Evolutionary conservation across 352 stramenopile species (phyloP).

Genomic region (Blastocystis sp.): DNA sequence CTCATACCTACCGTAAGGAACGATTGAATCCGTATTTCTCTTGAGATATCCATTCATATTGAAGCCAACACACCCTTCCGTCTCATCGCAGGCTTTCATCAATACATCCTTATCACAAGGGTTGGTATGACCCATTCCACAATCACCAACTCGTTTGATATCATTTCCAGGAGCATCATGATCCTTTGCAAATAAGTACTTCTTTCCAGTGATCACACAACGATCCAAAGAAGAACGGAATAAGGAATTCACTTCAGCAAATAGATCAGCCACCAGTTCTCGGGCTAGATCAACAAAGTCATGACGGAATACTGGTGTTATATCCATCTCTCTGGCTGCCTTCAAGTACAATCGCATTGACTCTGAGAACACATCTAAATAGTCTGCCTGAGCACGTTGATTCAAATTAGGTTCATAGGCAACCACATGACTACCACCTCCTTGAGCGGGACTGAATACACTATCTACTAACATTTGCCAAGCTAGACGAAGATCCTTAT

Average conservation of each 20-base stretch:
- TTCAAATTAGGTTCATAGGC: slow-evolving; percentile 69
- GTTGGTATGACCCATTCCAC: neutral
- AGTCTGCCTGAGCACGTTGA: neutral
- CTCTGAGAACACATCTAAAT: slow-evolving; percentile 68
- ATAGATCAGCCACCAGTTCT: slow-evolving; percentile 72
- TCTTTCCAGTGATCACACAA: neutral
- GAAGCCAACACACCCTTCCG: slow-evolving; percentile 34
- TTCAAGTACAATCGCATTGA: slow-evolving; percentile 70
- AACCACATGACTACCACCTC: slow-evolving; percentile 71
- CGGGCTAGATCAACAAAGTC: slow-evolving; percentile 76
- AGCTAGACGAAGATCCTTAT: slow-evolving; percentile 68
- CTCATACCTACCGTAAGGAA: neutral
- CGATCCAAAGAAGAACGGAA: neutral
- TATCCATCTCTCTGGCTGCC: slow-evolving; percentile 63
- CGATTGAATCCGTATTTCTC: slow-evolving; percentile 32
- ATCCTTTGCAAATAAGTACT: slow-evolving; percentile 15
- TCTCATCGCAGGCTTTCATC: slow-evolving; percentile 29
- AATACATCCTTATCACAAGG: neutral
- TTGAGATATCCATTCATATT: slow-evolving; percentile 57
- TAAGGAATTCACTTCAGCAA: slow-evolving; percentile 61
- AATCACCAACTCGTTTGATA: neutral
- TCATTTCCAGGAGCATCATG: neutral
- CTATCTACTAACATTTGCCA: slow-evolving; percentile 70
- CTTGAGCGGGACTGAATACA: slow-evolving; percentile 72
- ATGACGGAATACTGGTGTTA: slow-evolving; percentile 71